Percentiles rank a stretch among this genome's conserved stretches.
These are phyloP conservation scores for Immersiella caudata DNA, from an alignment of 495 filamentous ascomycete species.

Conservation along the genomic window DNA sequence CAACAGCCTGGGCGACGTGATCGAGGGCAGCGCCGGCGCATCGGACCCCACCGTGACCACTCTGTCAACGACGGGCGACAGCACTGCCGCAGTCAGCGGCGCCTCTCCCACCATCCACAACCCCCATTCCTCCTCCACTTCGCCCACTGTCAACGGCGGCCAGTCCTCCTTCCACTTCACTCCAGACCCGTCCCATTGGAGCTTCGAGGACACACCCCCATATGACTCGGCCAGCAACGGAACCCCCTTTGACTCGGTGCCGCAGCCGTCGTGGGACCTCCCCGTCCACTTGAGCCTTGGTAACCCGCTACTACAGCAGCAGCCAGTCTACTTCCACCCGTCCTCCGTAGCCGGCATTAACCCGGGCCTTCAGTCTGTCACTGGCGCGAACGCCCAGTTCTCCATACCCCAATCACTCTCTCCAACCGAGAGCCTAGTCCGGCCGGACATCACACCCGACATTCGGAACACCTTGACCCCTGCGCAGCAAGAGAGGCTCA, in stretches of 20 bases:
- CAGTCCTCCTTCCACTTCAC: conserved; percentile 41
- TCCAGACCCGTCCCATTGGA: conserved; percentile 39
- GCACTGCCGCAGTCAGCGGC: conserved; percentile 22
- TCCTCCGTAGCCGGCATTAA: conserved; percentile 21
- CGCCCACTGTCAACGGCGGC: conserved; percentile 34
- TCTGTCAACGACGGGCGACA: conserved; percentile 16
- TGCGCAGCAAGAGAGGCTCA: conserved; percentile 57
- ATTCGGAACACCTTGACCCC: conserved; percentile 46
- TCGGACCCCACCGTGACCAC: conserved; percentile 24
- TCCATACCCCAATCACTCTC: conserved; percentile 19
- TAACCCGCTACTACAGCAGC: conserved; percentile 34
- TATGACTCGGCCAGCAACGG: conserved; percentile 41
- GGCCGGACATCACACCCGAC: conserved; percentile 26
- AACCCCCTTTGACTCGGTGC: conserved; percentile 24
- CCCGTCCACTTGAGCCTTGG: conserved; percentile 34
- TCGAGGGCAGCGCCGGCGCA: conserved; percentile 24
- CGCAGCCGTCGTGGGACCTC: conserved; percentile 34
- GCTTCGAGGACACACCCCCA: conserved; percentile 49
- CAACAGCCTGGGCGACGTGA: conserved; percentile 23
- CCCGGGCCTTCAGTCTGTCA: conserved; percentile 18
- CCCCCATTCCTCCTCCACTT: conserved; percentile 35
- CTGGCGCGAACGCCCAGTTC: background rate
- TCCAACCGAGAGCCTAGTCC: conserved; percentile 21
- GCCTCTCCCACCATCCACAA: conserved; percentile 30
- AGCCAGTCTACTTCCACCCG: conserved; percentile 29